Evolutionary conservation across 1,284 basidiomycete species (phyloP).

Genomic region (Ustilago bromivora): DNA sequence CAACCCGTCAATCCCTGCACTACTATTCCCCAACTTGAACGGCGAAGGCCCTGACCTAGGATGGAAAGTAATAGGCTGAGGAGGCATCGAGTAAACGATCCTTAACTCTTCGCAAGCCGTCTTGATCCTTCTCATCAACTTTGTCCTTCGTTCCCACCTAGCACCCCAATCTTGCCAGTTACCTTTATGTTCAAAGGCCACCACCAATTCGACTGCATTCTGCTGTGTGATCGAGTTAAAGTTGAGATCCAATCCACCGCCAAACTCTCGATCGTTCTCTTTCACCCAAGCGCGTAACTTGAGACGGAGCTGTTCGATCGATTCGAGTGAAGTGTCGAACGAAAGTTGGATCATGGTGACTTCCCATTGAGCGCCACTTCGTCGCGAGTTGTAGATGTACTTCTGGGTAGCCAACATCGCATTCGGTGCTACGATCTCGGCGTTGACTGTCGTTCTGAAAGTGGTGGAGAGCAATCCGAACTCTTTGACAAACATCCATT

Average conservation of each 20-base stretch:
- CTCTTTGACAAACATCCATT: constrained; percentile 70
- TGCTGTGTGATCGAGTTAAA: constrained; percentile 67
- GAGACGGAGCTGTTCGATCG: constrained; percentile 77
- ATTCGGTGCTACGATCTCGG: constrained; percentile 84
- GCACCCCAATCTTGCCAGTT: constrained; percentile 91
- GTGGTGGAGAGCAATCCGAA: constrained; percentile 84
- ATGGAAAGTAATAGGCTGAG: constrained; percentile 63
- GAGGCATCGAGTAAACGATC: constrained; percentile 58
- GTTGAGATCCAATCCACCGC: constrained; percentile 66
- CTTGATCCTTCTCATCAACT: constrained; percentile 65
- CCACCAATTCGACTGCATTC: constrained; percentile 64
- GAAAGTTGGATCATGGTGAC: constrained; percentile 72
- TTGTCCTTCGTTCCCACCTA: constrained; percentile 72
- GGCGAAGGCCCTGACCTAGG: constrained; percentile 48
- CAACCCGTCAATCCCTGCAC: neutral
- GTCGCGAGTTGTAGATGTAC: constrained; percentile 76
- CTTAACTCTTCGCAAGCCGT: constrained; percentile 53
- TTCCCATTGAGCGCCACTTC: constrained; percentile 77
- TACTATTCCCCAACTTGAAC: constrained; percentile 34
- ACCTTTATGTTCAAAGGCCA: constrained; percentile 82
- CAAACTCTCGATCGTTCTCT: constrained; percentile 76
- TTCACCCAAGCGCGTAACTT: constrained; percentile 76
- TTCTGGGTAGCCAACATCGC: constrained; percentile 80
- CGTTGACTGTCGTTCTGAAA: constrained; percentile 81
- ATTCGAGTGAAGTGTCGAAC: constrained; percentile 69